phyloP scores from a whole-genome alignment of 2,329 filamentous ascomycete genomes.

The Diaporthe australafricana region DNA sequence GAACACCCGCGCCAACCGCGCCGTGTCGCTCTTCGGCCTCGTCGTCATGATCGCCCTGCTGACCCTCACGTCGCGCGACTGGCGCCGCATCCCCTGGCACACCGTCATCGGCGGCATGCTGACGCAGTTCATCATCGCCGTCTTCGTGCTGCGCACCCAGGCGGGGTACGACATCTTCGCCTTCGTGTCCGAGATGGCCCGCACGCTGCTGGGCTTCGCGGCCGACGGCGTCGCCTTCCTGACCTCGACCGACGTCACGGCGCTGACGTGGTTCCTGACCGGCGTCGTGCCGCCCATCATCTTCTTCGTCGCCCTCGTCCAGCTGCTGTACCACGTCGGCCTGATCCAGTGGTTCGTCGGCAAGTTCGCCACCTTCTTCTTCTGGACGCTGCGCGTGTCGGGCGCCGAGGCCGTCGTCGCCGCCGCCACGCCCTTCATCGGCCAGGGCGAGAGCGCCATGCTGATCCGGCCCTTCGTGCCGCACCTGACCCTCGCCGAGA shows the following conservation, averaged over 20 bases:
- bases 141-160: conserved; percentile 86
- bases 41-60: conserved; percentile 75
- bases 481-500: conserved; percentile 86
- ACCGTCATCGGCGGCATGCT: conserved; percentile 91
- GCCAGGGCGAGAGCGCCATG: conserved; percentile 94
- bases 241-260: conserved; percentile 58
- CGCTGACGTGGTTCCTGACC: conserved; percentile 76
- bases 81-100: conserved; percentile 75
- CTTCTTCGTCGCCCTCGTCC: conserved; percentile 95
- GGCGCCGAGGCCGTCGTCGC: conserved; percentile 95
- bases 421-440: conserved; percentile 92
- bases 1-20: conserved; percentile 84
- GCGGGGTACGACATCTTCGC: conserved; percentile 92
- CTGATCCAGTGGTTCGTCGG: conserved; percentile 89
- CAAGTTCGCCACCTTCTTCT: conserved; percentile 92
- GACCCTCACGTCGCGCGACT: conserved; percentile 78
- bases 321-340: conserved; percentile 84
- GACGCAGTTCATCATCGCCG: conserved; percentile 85
- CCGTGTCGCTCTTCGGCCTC: conserved; percentile 83
- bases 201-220: conserved; percentile 81
- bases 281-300: conserved; percentile 90
- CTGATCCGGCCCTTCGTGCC: conserved; percentile 88
- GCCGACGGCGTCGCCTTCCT: conserved; percentile 80
- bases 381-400: conserved; percentile 88
- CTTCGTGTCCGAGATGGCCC: conserved; percentile 83